A percentile compares a stretch with the other conserved stretches of the same genome.
Evolutionary conservation across 2,329 filamentous ascomycete genomes (phyloP).

Genomic region (Aspergillus tanneri): DNA sequence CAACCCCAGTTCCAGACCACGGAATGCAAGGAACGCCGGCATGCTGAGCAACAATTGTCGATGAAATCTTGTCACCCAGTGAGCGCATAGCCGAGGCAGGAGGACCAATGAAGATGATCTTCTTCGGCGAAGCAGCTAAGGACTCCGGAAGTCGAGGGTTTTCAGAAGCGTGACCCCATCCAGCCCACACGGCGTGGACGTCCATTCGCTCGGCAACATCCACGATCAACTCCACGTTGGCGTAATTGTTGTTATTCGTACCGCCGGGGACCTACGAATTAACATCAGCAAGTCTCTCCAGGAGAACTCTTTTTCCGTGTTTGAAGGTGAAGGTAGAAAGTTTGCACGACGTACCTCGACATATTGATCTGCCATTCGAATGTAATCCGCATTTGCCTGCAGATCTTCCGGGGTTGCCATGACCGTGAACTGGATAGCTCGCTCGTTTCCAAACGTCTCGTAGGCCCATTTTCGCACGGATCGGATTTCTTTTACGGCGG

Average conservation of each 20-base stretch:
- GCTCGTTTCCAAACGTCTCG: conserved; percentile 98
- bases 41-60: conserved; percentile 97
- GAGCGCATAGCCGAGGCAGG: conserved; percentile 98
- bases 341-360: conserved; percentile 75
- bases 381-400: conserved; percentile 97
- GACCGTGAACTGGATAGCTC: conserved; percentile 97
- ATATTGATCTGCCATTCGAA: conserved; percentile 99
- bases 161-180: conserved; percentile 98
- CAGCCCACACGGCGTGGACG: conserved; percentile 97
- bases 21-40: conserved; percentile 95
- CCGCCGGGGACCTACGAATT: conserved; percentile 74
- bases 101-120: conserved; percentile 98
- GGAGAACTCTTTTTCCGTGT: no score
- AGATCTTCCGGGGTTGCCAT: conserved; percentile 99
- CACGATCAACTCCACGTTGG: conserved; percentile 98
- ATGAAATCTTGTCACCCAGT: conserved; percentile 98
- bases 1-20: conserved; percentile 96
- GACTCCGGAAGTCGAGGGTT: conserved; percentile 98
- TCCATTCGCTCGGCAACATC: conserved; percentile 98
- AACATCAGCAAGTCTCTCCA: not conserved
- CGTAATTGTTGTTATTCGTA: conserved; percentile 99
- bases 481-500: conserved; percentile 97
- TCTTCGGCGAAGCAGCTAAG: conserved; percentile 91
- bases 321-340: not conserved
- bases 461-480: conserved; percentile 99